Base-by-base conservation (phyloP, 495 filamentous ascomycete genomes). In the Daldinia loculata region DNA sequence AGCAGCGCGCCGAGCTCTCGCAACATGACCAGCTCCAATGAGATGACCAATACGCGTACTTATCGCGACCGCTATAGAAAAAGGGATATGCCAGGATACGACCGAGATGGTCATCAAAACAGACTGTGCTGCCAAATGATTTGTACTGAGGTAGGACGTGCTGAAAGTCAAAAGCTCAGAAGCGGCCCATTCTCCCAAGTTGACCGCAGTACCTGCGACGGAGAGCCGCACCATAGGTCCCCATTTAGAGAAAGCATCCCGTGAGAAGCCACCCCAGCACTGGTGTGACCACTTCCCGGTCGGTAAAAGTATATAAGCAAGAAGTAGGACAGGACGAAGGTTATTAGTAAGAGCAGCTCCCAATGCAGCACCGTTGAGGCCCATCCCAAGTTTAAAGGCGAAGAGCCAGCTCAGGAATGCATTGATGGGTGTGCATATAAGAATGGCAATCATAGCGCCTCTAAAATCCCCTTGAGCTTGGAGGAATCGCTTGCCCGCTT, bases 381-480 rank as follows among this genome's bases (percentile, higher is more conserved):
- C 87, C 85, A 80, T 84, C 15, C 77, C 70, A 22, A 88, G 72
- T 62, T 79, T 74, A 88, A 91, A 92, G 43, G 92, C 90, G 63
- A 94, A 90, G 29, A 90, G 77, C 86, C 89, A 94, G 75, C 92
- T 91, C 80, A 93, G 81, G 15, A 92, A 81, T 0, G 87, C 90
- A 75, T 93, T 93, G 27, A 92, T 74, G 6, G 91, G 91, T 3
- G 90, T 88, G 63, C 89, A 91, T 58, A 93, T 78, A 6, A 93
- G 73, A 30, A 93, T 80, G 7, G 91, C 86, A 61, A 89, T 89
- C 45, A 91, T 80, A 12, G 87, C 90, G 2, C 89, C 89, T 14
- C 84, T 86, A 75, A 93, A 93, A 4, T 90, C 76, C 11, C 91
- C 91, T 74, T 93, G 91, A 0, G 91, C 90, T 75, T 93, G 91